These are phyloP conservation scores for Tympanopsis confertula DNA, from an alignment of 2,329 filamentous ascomycete species.

Conservation along the genomic window DNA sequence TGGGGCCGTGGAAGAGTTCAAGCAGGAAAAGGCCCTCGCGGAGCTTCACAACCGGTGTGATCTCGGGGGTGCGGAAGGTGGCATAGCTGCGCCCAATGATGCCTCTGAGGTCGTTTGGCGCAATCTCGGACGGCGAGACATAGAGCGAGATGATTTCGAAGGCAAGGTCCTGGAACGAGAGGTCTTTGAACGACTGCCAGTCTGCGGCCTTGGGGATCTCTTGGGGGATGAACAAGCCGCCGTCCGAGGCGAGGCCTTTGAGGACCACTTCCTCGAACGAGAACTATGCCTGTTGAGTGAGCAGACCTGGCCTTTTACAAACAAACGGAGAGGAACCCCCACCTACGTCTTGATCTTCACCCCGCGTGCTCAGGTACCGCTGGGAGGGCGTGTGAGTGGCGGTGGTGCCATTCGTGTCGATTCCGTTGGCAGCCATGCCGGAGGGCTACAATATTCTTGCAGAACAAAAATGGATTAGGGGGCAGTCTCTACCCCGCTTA, in stretches of 20 bases:
- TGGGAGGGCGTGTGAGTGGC: conserved; percentile 30
- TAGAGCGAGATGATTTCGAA: conserved; percentile 79
- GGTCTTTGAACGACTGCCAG: conserved; percentile 67
- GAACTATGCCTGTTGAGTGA: conserved; percentile 35
- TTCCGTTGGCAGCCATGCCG: conserved; percentile 29
- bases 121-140: conserved; percentile 75
- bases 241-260: conserved; percentile 77
- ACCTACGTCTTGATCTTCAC: conserved; percentile 34
- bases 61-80: conserved; percentile 71
- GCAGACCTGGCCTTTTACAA: conserved; percentile 5
- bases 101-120: conserved; percentile 63
- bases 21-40: conserved; percentile 72
- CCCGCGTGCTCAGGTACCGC: conserved; percentile 37
- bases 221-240: conserved; percentile 82
- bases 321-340: conserved; percentile 1
- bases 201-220: conserved; percentile 55
- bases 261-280: conserved; percentile 86
- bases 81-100: conserved; percentile 80
- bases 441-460: too few relatives aligned
- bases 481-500: too few relatives aligned
- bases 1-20: conserved; percentile 93
- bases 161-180: conserved; percentile 71
- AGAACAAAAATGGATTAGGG: too few relatives aligned
- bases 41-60: conserved; percentile 70
- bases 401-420: conserved; percentile 18